Evolutionary conservation across 1,284 basidiomycete species (phyloP).

Genomic region (Amylostereum areolatum): DNA sequence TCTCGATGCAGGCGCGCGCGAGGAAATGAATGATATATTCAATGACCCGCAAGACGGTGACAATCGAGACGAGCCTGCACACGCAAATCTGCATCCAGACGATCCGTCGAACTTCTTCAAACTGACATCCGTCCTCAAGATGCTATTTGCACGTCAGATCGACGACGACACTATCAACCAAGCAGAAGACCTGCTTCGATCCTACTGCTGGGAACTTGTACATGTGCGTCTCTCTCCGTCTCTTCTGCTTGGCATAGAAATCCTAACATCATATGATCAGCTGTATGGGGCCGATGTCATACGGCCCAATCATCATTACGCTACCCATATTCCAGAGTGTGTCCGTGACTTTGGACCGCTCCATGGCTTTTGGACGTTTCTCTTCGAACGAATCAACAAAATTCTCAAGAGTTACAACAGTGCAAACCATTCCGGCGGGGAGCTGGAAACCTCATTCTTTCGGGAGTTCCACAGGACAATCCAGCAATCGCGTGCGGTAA

Average conservation of each 20-base stretch:
- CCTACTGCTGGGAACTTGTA: slow-evolving; percentile 18
- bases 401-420: slow-evolving; percentile 29
- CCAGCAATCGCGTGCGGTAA: slow-evolving; percentile 16
- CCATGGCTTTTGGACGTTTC: slow-evolving; percentile 30
- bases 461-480: slow-evolving; percentile 24
- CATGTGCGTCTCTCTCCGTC: slow-evolving; percentile 7
- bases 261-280: slow-evolving; percentile 9
- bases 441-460: slow-evolving; percentile 28
- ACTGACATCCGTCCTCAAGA: slow-evolving; percentile 15
- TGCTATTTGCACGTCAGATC: slow-evolving; percentile 10
- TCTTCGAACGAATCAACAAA: slow-evolving; percentile 31
- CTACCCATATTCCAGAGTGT: slow-evolving; percentile 18
- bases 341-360: slow-evolving; percentile 26
- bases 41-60: background rate
- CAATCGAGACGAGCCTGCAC: background rate
- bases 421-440: slow-evolving; percentile 24
- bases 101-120: slow-evolving; percentile 21
- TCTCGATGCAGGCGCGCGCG: background rate
- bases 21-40: background rate
- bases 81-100: slow-evolving; percentile 15
- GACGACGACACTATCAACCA: slow-evolving; percentile 9
- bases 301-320: slow-evolving; percentile 27
- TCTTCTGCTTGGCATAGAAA: background rate
- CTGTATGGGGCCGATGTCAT: slow-evolving; percentile 21
- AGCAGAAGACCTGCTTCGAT: slow-evolving; percentile 15